Evolutionary conservation across 23 red algal genomes (phyloP).

Genomic region (Gracilariopsis chorda): DNA sequence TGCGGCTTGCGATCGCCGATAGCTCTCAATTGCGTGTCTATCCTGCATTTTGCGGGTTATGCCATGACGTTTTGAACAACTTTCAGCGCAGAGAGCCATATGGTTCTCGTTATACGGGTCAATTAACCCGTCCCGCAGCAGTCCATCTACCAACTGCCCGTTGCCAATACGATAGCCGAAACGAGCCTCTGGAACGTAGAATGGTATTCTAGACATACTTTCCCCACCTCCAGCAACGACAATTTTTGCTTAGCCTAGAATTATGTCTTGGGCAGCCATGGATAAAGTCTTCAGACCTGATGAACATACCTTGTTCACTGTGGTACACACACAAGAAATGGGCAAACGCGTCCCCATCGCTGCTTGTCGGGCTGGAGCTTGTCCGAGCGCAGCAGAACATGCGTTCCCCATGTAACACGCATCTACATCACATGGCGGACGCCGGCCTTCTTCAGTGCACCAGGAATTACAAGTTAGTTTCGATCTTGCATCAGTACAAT

Average conservation of each 20-base stretch:
- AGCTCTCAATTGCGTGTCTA: constrained; percentile 68
- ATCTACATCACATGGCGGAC: constrained; percentile 38
- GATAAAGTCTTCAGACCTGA: constrained; percentile 75
- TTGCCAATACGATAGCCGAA: constrained; percentile 75
- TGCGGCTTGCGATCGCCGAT: constrained; percentile 59
- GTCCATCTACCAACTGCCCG: constrained; percentile 65
- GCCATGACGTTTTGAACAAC: constrained; percentile 32
- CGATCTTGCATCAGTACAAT: not conserved
- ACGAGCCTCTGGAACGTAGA: constrained; percentile 67
- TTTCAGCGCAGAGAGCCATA: constrained; percentile 85
- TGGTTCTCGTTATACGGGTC: constrained; percentile 44
- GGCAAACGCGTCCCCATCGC: constrained; percentile 71
- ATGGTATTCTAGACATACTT: constrained; percentile 84
- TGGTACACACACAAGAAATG: constrained; percentile 76
- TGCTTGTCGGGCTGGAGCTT: constrained; percentile 90
- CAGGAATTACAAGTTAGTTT: not conserved
- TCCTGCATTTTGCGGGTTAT: constrained; percentile 87
- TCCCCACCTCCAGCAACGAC: constrained; percentile 90
- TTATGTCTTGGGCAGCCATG: constrained; percentile 71
- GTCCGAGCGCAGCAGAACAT: constrained; percentile 70
- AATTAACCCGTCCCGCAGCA: constrained; percentile 75
- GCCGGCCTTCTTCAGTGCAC: constrained; percentile 46
- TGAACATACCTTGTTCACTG: constrained; percentile 98
- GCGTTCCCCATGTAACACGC: constrained; percentile 92
- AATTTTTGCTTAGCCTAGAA: constrained; percentile 76